Base-by-base conservation (phyloP, 768 basidiomycete genomes). In the Rhizopogon sp. region DNA sequence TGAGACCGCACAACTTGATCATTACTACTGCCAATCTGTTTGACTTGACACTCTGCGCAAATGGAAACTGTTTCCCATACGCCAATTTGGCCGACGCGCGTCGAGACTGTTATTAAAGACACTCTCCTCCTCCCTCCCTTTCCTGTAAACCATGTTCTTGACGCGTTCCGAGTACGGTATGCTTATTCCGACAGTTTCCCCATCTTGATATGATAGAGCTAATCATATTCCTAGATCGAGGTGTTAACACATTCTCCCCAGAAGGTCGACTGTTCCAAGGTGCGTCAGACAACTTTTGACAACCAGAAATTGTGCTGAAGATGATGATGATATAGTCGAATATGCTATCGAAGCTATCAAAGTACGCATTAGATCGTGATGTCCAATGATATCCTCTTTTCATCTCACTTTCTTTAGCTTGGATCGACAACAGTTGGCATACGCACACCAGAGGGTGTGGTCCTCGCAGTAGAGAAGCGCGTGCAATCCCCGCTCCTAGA, bases 301-400 rank as follows among this genome's bases (percentile, higher is more conserved):
- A 52, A 40, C 25, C 9, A 46, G 29, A 52, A 44, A 28, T 13
- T 52, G 29, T 66, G 69, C 20, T 70, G 39, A 50, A 20, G 39
- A 54, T 13, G 37, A 25, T 35, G 39, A 54, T 13, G 37, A 25
- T 35, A 2, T 62, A 98, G 96, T 99, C 72, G 97, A 99, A 74
- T 98, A 98, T 79, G 97, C 97, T 50, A 99, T 98, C 69, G 97
- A 99, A 67, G 97, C 97, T 7, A 98, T 98, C 73, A 98, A 97
- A 74, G 94, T 94, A 20, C 44, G 54, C 44, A 43, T n/a, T 3
- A 11, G 2, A 20, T 51, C 64, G 5, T 7, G 17, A 33, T 39
- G 28, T 22, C 14, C 7, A 31, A 16, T 28, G 40, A 39, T 17
- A 13, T 39, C 33, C 35, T 37, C 35, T 35, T 39, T 41, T 53